A percentile compares a stretch with the other conserved stretches of the same genome.
Conservation (phyloP, 805 yeast species). For the Yarrowia sp. region DNA sequence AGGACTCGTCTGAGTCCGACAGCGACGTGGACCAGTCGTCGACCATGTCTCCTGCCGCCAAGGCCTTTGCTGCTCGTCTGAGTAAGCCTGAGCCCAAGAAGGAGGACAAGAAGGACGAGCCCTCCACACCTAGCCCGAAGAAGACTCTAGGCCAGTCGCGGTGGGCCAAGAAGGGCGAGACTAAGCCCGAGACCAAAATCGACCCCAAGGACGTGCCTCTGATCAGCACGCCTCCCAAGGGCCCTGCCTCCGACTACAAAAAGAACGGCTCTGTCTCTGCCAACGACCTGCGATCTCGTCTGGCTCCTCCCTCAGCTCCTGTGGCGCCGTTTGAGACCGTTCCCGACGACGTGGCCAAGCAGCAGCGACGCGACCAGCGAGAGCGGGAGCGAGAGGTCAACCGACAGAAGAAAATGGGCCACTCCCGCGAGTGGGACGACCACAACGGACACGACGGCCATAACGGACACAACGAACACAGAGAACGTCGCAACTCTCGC, state of each 20-base stretch:
- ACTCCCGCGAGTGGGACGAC: constrained; percentile 10
- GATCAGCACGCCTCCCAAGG: constrained; percentile 12
- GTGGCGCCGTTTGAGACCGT: constrained; percentile 17
- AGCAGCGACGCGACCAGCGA: background rate
- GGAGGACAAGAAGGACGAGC: background rate
- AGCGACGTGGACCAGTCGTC: constrained; percentile 6
- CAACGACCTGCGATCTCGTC: constrained; percentile 8
- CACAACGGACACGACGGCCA: background rate
- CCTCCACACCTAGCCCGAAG: background rate
- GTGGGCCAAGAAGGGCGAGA: constrained; percentile 3
- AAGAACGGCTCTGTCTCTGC: background rate
- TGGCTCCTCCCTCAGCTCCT: background rate
- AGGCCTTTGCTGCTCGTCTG: constrained; percentile 17
- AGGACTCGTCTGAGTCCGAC: constrained; percentile 10
- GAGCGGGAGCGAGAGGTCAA: constrained; percentile 5
- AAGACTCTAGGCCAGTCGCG: background rate
- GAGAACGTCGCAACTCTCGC: constrained; percentile 9
- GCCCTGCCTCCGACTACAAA: constrained; percentile 15
- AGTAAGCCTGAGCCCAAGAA: background rate
- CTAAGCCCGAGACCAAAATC: background rate
- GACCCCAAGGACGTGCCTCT: constrained; percentile 20
- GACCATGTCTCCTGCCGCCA: constrained; percentile 16
- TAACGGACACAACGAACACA: background rate
- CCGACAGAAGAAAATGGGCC: constrained; percentile 12
- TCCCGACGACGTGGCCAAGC: constrained; percentile 4